These are phyloP conservation scores for Diplotaxis tenuifolia DNA, from an alignment of 345 rosid species.

Conservation along the genomic window DNA sequence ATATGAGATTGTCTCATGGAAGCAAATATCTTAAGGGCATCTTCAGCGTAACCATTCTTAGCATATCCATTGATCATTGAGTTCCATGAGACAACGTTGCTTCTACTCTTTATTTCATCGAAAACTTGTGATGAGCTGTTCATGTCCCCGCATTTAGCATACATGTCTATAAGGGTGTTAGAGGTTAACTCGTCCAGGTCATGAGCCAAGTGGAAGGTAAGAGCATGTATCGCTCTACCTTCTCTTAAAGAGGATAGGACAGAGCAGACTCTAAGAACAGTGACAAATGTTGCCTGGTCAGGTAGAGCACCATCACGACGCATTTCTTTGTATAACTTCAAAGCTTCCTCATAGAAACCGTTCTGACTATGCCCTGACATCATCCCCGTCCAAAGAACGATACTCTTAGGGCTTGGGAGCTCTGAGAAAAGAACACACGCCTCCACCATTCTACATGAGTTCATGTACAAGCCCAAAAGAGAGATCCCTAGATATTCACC, in stretches of 20 bases:
- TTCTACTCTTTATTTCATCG: slow-evolving; percentile 52
- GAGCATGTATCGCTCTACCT: slow-evolving; percentile 69
- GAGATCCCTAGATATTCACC: slow-evolving; percentile 73
- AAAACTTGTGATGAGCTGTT: slow-evolving; percentile 63
- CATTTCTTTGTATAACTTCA: slow-evolving; percentile 65
- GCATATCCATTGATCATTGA: slow-evolving; percentile 90
- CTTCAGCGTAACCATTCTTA: slow-evolving; percentile 85
- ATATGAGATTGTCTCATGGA: slow-evolving; percentile 61
- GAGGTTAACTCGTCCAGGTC: slow-evolving; percentile 69
- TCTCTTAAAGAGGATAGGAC: slow-evolving; percentile 57
- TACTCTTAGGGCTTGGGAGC: slow-evolving; percentile 57
- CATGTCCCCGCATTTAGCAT: slow-evolving; percentile 93
- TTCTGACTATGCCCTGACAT: slow-evolving; percentile 78
- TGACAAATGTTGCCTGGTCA: slow-evolving; percentile 93
- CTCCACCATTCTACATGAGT: slow-evolving; percentile 49
- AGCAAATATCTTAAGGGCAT: slow-evolving; percentile 57
- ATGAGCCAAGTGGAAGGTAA: slow-evolving; percentile 64
- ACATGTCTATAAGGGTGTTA: slow-evolving; percentile 88
- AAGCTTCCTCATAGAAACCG: slow-evolving; percentile 66
- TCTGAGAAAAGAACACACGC: slow-evolving; percentile 61
- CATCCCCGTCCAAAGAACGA: slow-evolving; percentile 74
- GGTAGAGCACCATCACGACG: slow-evolving; percentile 50
- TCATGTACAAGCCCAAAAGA: slow-evolving; percentile 79
- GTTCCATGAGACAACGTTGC: slow-evolving; percentile 75
- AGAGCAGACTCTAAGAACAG: slow-evolving; percentile 78